Conservation (phyloP, 805 yeast genomes). For the Cyberlindnera americana region DNA sequence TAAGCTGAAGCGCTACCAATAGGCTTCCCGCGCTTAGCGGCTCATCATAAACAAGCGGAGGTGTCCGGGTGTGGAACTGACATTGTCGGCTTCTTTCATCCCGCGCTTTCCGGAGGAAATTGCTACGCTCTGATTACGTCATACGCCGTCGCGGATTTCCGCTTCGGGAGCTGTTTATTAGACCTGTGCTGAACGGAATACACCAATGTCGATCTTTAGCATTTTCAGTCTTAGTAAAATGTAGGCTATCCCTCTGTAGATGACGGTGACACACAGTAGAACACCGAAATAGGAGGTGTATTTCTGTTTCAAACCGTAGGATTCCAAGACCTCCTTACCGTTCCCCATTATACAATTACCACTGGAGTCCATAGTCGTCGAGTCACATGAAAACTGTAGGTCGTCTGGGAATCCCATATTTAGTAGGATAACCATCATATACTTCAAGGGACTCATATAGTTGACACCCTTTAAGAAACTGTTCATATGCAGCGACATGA, state of each 20-base stretch:
- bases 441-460: constrained; percentile 74
- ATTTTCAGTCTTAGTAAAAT: constrained; percentile 17
- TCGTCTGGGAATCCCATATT: constrained; percentile 49
- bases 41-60: too few relatives aligned
- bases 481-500: constrained; percentile 77
- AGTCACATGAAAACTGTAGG: constrained; percentile 48
- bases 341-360: constrained; percentile 45
- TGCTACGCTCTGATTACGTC: too few relatives aligned
- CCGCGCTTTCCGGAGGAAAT: too few relatives aligned
- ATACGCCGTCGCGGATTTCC: too few relatives aligned
- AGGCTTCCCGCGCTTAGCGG: too few relatives aligned
- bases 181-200: too few relatives aligned
- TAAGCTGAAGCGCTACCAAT: too few relatives aligned
- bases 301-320: constrained; percentile 37
- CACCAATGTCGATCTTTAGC: constrained; percentile 21
- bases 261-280: constrained; percentile 36
- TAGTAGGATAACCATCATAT: constrained; percentile 54
- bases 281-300: constrained; percentile 36
- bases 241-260: constrained; percentile 41
- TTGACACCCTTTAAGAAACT: constrained; percentile 64
- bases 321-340: constrained; percentile 53
- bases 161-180: too few relatives aligned
- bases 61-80: too few relatives aligned
- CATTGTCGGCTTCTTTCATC: too few relatives aligned
- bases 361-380: constrained; percentile 30